Base-by-base conservation (phyloP, 345 rosid genomes). In the Cochlearia excelsa region DNA sequence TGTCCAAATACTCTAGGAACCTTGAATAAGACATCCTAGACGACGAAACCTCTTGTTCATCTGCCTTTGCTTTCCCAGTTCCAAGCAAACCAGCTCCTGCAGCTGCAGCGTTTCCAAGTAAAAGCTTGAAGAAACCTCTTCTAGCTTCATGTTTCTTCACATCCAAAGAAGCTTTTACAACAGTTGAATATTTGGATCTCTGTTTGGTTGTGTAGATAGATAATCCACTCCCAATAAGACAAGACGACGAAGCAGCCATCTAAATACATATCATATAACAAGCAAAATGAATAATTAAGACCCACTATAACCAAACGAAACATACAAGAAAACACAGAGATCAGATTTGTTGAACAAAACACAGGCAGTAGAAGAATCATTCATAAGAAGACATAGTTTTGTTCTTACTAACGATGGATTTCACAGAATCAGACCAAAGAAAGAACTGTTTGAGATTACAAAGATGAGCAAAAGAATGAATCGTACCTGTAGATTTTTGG, bases 1-100 rank as follows among this genome's bases (percentile, higher is more conserved):
- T 90, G 52, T 90, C 95, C 54, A 90, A 77, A 69, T 90, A 90
- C 81, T 90, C 97, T 63, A 90, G 68, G 54, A 90, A 90, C 71
- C 97, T 81, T 67, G 97, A 90, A 68, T 90, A 90, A 7, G 97
- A 86, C 97, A 90, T 87, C 77, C 97, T 80, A 44, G 97, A 90
- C 46, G 97, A 90, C 59, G 97, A 90, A 78, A 84, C 83, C 33
- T 84, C 95, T 72, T 79, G 90, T 1, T 87, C 97, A 64, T 86
- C 95, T 6, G 95, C 97, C 53, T 66, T 63, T 1, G 93, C 95
- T 64, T 66, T 79, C 30, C 90, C 86, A 65, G 61, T 75, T 51
- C 81, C 82, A 27, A 90, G 63, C 10, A 87, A 73, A 58, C 81
- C 82, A 7, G 80, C 7, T 57, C 94, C 87, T 3, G 71, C 71